A percentile compares a stretch with the other conserved stretches of the same genome.
Evolutionary conservation across 768 basidiomycete genomes (phyloP).

Genomic region (Kwoniella botswanensis): DNA sequence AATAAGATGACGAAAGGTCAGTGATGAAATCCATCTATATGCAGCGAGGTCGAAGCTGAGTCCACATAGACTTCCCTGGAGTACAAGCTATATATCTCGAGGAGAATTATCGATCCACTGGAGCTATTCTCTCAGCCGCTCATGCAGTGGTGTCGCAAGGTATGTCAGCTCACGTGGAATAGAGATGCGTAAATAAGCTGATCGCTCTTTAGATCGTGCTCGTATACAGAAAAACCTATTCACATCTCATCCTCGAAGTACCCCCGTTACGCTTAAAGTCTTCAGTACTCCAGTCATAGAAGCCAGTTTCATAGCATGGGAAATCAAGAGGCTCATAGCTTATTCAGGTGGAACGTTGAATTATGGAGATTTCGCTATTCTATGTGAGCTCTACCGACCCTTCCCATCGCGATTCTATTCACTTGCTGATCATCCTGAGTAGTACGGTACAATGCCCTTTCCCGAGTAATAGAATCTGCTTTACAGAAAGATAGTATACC

Average conservation of each 20-base stretch:
- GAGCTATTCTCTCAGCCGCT: slow-evolving; percentile 72
- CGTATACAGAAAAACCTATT: slow-evolving; percentile 76
- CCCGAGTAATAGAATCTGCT: slow-evolving; percentile 73
- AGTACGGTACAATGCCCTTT: slow-evolving; percentile 84
- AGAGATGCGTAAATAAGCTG: slow-evolving; percentile 6
- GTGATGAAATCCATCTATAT: slow-evolving; percentile 35
- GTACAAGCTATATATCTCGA: slow-evolving; percentile 76
- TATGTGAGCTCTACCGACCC: slow-evolving; percentile 64
- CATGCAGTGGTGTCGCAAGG: slow-evolving; percentile 84
- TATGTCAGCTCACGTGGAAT: slow-evolving; percentile 44
- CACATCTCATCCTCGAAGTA: slow-evolving; percentile 70
- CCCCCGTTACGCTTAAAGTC: slow-evolving; percentile 66
- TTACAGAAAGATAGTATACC: slow-evolving; percentile 81
- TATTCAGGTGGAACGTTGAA: slow-evolving; percentile 71
- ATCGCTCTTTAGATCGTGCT: slow-evolving; percentile 65
- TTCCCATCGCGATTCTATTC: not conserved
- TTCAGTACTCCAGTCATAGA: slow-evolving; percentile 65
- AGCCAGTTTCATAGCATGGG: slow-evolving; percentile 72
- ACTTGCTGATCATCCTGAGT: not conserved
- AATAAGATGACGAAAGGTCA: slow-evolving; percentile 70
- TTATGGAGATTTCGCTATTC: slow-evolving; percentile 80
- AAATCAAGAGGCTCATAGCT: slow-evolving; percentile 78
- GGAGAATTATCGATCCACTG: slow-evolving; percentile 85
- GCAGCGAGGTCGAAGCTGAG: no score
- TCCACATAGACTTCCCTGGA: slow-evolving; percentile 66